Conservation (phyloP, 768 basidiomycete species). For the Psilocybe cubensis region DNA sequence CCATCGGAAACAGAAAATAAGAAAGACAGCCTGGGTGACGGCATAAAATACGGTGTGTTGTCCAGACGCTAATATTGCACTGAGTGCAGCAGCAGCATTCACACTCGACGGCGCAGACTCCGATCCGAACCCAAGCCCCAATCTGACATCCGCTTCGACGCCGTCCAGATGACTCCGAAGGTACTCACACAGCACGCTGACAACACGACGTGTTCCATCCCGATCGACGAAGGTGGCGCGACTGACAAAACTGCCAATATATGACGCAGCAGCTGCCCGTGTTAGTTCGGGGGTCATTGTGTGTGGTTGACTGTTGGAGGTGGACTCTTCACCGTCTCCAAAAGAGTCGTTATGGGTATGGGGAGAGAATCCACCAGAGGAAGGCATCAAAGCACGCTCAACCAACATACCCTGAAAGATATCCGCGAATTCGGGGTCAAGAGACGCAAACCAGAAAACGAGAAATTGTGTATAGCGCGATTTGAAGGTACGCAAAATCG, state of each 20-base stretch:
- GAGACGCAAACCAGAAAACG: constrained; percentile 93
- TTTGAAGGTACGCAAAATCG: constrained; percentile 94
- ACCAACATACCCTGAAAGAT: constrained; percentile 95
- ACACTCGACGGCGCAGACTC: constrained; percentile 4
- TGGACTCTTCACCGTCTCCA: constrained; percentile 7
- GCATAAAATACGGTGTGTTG: constrained; percentile 87
- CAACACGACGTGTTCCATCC: constrained; percentile 70
- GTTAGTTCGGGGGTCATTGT: constrained; percentile 67
- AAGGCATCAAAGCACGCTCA: constrained; percentile 77
- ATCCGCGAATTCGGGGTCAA: constrained; percentile 87
- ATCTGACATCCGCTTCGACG: constrained; percentile 54
- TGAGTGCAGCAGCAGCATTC: constrained; percentile 16
- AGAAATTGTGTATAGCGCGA: constrained; percentile 98
- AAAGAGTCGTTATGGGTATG: constrained; percentile 1
- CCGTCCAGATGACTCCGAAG: constrained; percentile 76
- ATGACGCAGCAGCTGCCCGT: constrained; percentile 90
- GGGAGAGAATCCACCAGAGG: constrained; percentile 16
- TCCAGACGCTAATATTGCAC: constrained; percentile 29
- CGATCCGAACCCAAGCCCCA: constrained; percentile 31
- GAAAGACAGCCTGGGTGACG: constrained; percentile 87
- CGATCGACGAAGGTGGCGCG: constrained; percentile 86
- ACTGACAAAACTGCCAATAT: constrained; percentile 91
- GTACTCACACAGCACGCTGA: constrained; percentile 86
- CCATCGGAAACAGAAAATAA: constrained; percentile 99
- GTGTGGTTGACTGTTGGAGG: constrained; percentile 24